Base-by-base conservation (phyloP, 768 basidiomycete genomes). In the Austroboletus eburneus region DNA sequence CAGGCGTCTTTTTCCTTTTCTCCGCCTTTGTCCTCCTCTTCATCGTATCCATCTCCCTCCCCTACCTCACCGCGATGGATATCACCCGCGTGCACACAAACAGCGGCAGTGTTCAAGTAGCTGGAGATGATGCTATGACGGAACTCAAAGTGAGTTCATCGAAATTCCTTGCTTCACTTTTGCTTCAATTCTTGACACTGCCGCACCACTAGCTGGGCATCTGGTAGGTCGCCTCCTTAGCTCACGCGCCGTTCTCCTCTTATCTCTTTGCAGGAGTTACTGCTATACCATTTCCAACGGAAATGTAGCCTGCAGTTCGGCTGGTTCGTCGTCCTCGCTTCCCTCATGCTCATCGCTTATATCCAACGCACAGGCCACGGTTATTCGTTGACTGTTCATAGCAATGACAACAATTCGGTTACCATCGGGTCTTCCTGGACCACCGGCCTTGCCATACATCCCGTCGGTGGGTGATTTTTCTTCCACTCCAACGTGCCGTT, bases 391-490 rank as follows among this genome's bases (percentile, higher is more conserved):
- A 55, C 61, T 13, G 27, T 68, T 17, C 38, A 57, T 18, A 61
- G 58, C n/a, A 29, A 3, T 12, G 46, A 44, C 3, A 62, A 51
- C 25, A 67, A 69, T 34, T 52, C 68, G 4, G 42, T 67, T 4
- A 66, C 63, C 40, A 73, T 87, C 46, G 72, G 64, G 3, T 56
- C 78, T 0, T 74, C 79, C 1, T 87, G 85, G 81, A 91, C 87
- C 7, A 77, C 78, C 32, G 87, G 85, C 4, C 75, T 90, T 7
- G 85, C 79, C 3, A 71, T 87, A 22, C 85, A 87, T 53, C 86
- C 87, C 14, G 78, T 87, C 43, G 87, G 87, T 86, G 53, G 41
- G 81, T 69, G 14, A 12, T 18, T 40, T 29, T 33, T 25, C 14
- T 14, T 16, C 17, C 9, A 24, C 27, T 17, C 39, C 46, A 36